Conservation (phyloP, 1,284 basidiomycete species). For the Rhodotorula mucilaginosa region DNA sequence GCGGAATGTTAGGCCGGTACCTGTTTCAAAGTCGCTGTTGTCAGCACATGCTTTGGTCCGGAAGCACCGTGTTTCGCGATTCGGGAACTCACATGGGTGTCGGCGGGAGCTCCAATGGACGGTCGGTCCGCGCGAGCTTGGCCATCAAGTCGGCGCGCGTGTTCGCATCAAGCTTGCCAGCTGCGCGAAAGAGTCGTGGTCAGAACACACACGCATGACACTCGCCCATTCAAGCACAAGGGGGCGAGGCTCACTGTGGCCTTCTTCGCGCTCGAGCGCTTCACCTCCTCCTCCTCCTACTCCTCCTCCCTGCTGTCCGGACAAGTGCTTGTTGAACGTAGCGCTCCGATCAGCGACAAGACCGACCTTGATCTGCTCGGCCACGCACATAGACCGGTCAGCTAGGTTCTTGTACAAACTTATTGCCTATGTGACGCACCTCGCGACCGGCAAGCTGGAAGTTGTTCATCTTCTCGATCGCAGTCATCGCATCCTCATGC, state of each 20-base stretch:
- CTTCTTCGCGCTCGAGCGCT: slow-evolving; percentile 38
- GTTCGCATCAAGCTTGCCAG: slow-evolving; percentile 83
- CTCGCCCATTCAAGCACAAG: too few species aligned
- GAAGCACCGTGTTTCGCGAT: too few species aligned
- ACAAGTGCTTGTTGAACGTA: slow-evolving; percentile 28
- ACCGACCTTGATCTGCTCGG: slow-evolving; percentile 43
- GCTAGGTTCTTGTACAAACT: neutral
- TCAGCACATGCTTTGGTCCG: neutral
- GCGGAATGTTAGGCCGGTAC: slow-evolving; percentile 48
- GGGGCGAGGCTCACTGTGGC: slow-evolving; percentile 7
- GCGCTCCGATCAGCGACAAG: slow-evolving; percentile 43
- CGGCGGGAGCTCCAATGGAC: slow-evolving; percentile 53
- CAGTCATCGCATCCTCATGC: slow-evolving; percentile 88
- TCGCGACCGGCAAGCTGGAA: slow-evolving; percentile 93
- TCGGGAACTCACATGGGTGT: slow-evolving; percentile 38
- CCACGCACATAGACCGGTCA: too few species aligned
- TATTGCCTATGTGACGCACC: slow-evolving; percentile 54
- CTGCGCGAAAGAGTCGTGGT: slow-evolving; percentile 10
- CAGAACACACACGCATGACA: neutral
- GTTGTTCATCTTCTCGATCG: slow-evolving; percentile 95
- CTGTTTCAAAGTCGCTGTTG: slow-evolving; percentile 17
- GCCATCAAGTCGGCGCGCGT: slow-evolving; percentile 97
- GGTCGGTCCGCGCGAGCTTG: slow-evolving; percentile 90
- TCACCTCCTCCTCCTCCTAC: slow-evolving; percentile 5
- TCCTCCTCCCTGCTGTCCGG: slow-evolving; percentile 8